phyloP scores from a whole-genome alignment of 805 yeast species.

The Maudiozyma bulderi region DNA sequence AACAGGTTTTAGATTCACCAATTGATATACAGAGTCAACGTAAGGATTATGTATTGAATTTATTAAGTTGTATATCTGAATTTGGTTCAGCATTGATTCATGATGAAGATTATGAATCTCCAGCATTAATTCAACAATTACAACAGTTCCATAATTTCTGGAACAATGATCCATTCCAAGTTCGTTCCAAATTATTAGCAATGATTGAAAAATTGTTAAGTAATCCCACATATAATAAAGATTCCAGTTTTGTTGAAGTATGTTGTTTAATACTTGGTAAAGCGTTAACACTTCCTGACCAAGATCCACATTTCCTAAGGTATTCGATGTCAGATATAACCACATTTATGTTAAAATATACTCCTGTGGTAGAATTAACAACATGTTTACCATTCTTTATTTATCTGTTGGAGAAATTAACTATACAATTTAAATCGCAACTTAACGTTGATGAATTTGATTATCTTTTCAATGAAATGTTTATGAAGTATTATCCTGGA shows the following conservation, averaged over 20 bases:
- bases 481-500: conserved; percentile 28
- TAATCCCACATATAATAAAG: conserved; percentile 31
- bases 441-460: conserved; percentile 29
- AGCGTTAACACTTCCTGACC: conserved; percentile 18
- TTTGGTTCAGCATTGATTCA: conserved; percentile 60
- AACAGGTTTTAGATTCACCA: conserved; percentile 4
- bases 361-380: conserved; percentile 18
- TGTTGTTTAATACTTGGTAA: conserved; percentile 48
- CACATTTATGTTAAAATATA: conserved; percentile 19
- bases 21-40: conserved; percentile 14
- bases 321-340: conserved; percentile 23
- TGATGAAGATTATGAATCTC: conserved; percentile 36
- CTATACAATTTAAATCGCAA: conserved; percentile 30
- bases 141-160: conserved; percentile 35
- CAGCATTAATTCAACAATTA: conserved; percentile 11
- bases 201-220: conserved; percentile 33
- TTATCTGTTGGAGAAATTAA: conserved; percentile 36
- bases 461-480: conserved; percentile 31
- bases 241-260: conserved; percentile 48
- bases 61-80: conserved; percentile 55
- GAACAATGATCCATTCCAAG: conserved; percentile 37
- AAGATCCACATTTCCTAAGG: conserved; percentile 25
- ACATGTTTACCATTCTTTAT: conserved; percentile 37
- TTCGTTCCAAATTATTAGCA: conserved; percentile 37
- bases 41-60: conserved; percentile 42